Percentiles rank a stretch among this genome's conserved stretches.
phyloP scores from a whole-genome alignment of 768 basidiomycete genomes.

The Multifurca ochricompacta region DNA sequence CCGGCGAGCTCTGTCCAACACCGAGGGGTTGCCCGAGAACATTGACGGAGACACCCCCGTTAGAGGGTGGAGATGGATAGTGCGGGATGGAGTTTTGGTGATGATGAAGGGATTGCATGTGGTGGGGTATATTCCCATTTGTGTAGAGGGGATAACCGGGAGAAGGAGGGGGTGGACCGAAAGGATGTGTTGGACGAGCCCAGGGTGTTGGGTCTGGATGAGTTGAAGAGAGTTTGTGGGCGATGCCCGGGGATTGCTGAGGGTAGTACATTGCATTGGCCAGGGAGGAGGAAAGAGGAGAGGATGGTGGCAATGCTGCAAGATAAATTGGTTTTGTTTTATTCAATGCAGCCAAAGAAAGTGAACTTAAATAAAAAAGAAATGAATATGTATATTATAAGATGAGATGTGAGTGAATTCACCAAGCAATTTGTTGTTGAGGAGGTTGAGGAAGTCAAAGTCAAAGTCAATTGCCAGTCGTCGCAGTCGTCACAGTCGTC shows the following conservation, averaged over 20 bases:
- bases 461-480: too few relatives aligned
- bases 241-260: constrained; percentile 75
- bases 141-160: constrained; percentile 73
- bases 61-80: constrained; percentile 70
- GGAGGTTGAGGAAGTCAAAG: too few relatives aligned
- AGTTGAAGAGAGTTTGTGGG: constrained; percentile 58
- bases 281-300: constrained; percentile 17
- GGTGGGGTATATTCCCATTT: constrained; percentile 50
- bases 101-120: constrained; percentile 46
- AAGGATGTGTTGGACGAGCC: constrained; percentile 51
- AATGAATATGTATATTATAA: neutral
- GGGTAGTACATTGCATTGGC: constrained; percentile 71
- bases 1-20: constrained; percentile 21
- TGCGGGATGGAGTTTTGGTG: constrained; percentile 79
- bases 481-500: too few relatives aligned
- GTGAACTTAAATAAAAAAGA: neutral
- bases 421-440: too few relatives aligned
- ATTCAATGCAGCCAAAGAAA: constrained; percentile 9
- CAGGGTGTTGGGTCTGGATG: constrained; percentile 74
- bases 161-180: constrained; percentile 52
- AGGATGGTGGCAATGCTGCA: neutral
- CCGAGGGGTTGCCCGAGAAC: constrained; percentile 19
- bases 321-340: constrained; percentile 18
- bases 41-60: constrained; percentile 18
- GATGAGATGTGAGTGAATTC: neutral